Base-by-base conservation (phyloP, 2,329 filamentous ascomycete species). In the Botrytis cinerea region DNA sequence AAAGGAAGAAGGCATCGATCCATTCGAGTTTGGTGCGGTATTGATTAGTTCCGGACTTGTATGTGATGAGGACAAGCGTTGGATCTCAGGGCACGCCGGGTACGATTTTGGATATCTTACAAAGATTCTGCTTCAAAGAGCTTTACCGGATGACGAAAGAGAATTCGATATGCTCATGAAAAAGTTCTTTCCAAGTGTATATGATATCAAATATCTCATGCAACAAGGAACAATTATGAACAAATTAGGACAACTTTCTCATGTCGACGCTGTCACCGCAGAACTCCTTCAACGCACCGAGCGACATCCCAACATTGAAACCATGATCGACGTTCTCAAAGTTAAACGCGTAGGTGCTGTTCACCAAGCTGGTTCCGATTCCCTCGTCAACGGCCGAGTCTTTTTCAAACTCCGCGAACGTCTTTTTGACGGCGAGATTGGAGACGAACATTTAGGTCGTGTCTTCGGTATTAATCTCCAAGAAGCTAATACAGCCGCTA, bases 61-160 rank as follows among this genome's bases (percentile, higher is more conserved):
- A 20, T 92, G 96, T 79, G 90, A 93, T 76, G 91, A 96, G 57
- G 91, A 97, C 73, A 93, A 98, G 72, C 92, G 94, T 81, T 99
- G 96, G 96, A 93, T 99, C 76, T 97, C 94, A 6, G 98, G 98
- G 84, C 96, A 99, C 82, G 96, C 94, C 43, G 96, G 95, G 75
- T 99, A 99, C 83, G 96, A 99, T 84, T 98, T 99, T 83, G 96
- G 95, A 67, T 98, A 98, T 80, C 86, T 99, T 64, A 95, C 97
- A 80, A 99, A 99, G 84, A 90, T 98, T 73, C 91, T 99, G 82
- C 91, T 93, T 73, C 93, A 93, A 83, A 88, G 91, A 77, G 90
- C 92, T 62, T 86, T 99, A 12, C 96, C 96, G 0, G 93, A 94
- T 78, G 94, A 97, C 78, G 96, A 98, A 81, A 88, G 91, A 68